These are phyloP conservation scores for Populus davidiana DNA, from an alignment of 345 rosid genomes.

Conservation along the genomic window DNA sequence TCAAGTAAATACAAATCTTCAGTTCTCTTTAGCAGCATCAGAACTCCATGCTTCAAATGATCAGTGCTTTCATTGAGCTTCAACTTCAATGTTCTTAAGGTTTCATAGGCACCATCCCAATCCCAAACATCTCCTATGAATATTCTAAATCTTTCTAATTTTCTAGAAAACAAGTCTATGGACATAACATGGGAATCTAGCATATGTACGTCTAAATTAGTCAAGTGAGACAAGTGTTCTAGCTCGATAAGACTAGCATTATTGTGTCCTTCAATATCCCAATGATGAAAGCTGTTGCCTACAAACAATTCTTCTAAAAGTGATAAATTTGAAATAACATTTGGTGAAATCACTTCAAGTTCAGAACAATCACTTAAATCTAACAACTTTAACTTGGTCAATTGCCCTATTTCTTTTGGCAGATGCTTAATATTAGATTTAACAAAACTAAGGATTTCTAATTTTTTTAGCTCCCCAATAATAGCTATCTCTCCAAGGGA, in stretches of 20 bases:
- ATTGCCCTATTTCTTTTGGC: conserved; percentile 9
- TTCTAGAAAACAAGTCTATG: not conserved
- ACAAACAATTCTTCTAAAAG: conserved; percentile 25
- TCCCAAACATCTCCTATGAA: conserved; percentile 12
- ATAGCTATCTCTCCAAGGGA: not conserved
- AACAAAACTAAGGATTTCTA: conserved; percentile 14
- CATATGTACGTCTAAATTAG: not conserved
- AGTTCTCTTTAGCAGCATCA: not conserved
- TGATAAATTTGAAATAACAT: conserved; percentile 11
- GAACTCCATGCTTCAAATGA: not conserved
- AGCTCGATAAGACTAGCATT: conserved; percentile 27
- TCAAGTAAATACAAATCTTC: conserved; percentile 6
- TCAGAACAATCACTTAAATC: conserved; percentile 13
- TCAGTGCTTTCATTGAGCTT: not conserved
- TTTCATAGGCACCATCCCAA: not conserved
- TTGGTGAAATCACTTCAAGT: conserved; percentile 19
- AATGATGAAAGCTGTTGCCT: conserved; percentile 5
- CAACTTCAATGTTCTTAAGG: conserved; percentile 5
- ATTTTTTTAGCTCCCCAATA: conserved; percentile 13
- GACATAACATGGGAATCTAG: conserved; percentile 8
- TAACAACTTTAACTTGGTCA: conserved; percentile 14
- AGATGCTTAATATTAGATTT: conserved; percentile 8
- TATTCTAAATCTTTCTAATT: conserved; percentile 11
- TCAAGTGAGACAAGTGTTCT: conserved; percentile 9
- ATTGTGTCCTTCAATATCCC: conserved; percentile 13